These are phyloP conservation scores for Hemerocallis citrina DNA, from an alignment of 106 monocot species.

Conservation along the genomic window DNA sequence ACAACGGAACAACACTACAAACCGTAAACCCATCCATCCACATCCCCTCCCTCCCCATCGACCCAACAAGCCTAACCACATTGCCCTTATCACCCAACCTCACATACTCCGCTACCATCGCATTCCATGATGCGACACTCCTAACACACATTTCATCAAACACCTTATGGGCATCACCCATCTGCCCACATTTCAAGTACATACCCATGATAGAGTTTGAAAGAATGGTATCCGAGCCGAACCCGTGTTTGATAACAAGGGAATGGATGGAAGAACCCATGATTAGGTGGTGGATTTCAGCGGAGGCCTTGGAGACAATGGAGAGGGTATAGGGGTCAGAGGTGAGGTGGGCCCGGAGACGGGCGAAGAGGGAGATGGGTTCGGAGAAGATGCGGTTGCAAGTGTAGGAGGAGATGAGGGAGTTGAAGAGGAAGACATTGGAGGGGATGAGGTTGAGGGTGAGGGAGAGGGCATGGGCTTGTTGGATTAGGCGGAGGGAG, in stretches of 20 bases:
- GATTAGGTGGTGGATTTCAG: slow-evolving; percentile 6
- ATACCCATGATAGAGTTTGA: slow-evolving; percentile 42
- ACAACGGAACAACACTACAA: slow-evolving; percentile 35
- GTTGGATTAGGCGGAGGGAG: slow-evolving; percentile 28
- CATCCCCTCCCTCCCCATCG: slow-evolving; percentile 44
- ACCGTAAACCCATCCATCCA: slow-evolving; percentile 54
- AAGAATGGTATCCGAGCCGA: slow-evolving; percentile 33
- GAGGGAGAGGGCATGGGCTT: slow-evolving; percentile 13
- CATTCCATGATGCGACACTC: slow-evolving; percentile 60
- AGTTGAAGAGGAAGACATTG: slow-evolving; percentile 27
- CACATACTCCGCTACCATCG: slow-evolving; percentile 26
- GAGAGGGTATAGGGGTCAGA: slow-evolving; percentile 64
- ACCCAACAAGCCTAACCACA: slow-evolving; percentile 26
- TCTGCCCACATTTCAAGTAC: slow-evolving; percentile 15
- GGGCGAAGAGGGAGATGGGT: slow-evolving; percentile 20
- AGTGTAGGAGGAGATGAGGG: slow-evolving; percentile 47
- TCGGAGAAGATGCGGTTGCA: slow-evolving; percentile 15
- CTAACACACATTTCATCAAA: slow-evolving; percentile 63
- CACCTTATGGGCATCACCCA: slow-evolving; percentile 25
- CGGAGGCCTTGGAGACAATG: slow-evolving; percentile 36
- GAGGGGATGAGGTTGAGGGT: neutral
- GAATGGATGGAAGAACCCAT: slow-evolving; percentile 31
- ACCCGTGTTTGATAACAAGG: slow-evolving; percentile 27
- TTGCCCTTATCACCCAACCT: neutral
- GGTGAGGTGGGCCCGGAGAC: slow-evolving; percentile 4